These are phyloP conservation scores for Nicotiana benthamiana DNA, from an alignment of 257 asterid species.

Conservation along the genomic window DNA sequence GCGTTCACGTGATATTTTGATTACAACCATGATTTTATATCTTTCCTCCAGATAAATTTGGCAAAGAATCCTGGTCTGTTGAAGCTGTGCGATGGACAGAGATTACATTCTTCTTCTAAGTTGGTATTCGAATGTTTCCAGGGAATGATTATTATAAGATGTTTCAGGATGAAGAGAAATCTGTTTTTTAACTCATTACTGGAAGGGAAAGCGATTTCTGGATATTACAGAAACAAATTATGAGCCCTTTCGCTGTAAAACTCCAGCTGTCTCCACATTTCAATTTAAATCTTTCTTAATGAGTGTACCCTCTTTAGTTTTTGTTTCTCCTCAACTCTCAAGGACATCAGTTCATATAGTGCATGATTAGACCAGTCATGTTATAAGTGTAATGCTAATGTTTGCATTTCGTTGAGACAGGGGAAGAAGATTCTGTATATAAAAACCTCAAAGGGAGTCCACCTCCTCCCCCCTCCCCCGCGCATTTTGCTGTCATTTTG, in stretches of 20 bases:
- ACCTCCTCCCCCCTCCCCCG: background rate
- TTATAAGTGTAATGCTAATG: background rate
- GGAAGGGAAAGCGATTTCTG: background rate
- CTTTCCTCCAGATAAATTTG: constrained; percentile 1
- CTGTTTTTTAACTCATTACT: background rate
- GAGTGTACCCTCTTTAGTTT: background rate
- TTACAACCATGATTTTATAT: background rate
- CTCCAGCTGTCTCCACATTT: background rate
- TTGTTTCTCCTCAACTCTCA: background rate
- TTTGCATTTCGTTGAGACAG: background rate
- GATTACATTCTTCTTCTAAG: constrained; percentile 3
- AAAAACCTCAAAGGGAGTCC: background rate
- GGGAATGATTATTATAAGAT: background rate
- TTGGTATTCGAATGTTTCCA: background rate
- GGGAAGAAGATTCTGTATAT: background rate
- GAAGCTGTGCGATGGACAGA: background rate
- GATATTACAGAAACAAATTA: background rate
- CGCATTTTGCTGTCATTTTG: background rate
- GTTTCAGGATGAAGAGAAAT: background rate
- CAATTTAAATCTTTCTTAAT: background rate
- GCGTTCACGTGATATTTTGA: background rate
- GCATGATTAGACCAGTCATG: constrained; percentile 2
- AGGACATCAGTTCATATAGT: background rate
- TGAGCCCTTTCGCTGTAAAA: background rate
- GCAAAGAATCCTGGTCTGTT: background rate